phyloP scores from a whole-genome alignment of 148 eudicot species.

The Nepenthes gracilis region DNA sequence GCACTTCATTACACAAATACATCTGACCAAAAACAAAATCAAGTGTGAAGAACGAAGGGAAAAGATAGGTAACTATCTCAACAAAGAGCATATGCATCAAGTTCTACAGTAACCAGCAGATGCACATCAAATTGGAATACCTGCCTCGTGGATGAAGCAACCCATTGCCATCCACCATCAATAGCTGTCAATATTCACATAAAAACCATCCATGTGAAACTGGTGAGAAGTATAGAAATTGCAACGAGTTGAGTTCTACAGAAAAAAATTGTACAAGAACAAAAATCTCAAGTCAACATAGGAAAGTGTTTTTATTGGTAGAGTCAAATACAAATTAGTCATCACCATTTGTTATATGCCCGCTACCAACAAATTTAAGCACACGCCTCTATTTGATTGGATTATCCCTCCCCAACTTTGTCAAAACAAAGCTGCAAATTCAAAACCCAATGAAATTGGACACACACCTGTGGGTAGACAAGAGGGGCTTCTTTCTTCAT shows the following conservation, averaged over 20 bases:
- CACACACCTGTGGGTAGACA: conserved; percentile 89
- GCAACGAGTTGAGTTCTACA: not conserved
- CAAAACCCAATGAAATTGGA: conserved; percentile 1
- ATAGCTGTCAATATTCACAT: conserved; percentile 27
- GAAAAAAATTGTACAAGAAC: not conserved
- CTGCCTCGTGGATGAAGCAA: conserved; percentile 93
- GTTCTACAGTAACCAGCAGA: not conserved
- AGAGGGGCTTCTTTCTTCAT: conserved; percentile 58
- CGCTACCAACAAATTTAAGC: not conserved
- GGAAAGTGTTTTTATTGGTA: not conserved
- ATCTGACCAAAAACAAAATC: too few species aligned
- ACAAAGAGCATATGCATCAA: too few species aligned
- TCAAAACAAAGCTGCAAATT: not conserved
- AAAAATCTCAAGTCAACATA: not conserved
- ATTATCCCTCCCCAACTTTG: too few species aligned
- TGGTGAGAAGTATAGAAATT: not conserved
- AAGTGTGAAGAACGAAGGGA: too few species aligned
- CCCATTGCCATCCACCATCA: conserved; percentile 99
- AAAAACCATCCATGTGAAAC: not conserved
- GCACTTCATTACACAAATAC: too few species aligned
- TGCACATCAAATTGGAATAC: conserved; percentile 10
- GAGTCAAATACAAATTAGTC: not conserved
- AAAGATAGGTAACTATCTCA: not conserved
- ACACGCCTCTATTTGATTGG: too few species aligned
- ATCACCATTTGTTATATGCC: not conserved